These are phyloP conservation scores for Aegilops umbellulata DNA, from an alignment of 176 grass and related monocot species.

Conservation along the genomic window DNA sequence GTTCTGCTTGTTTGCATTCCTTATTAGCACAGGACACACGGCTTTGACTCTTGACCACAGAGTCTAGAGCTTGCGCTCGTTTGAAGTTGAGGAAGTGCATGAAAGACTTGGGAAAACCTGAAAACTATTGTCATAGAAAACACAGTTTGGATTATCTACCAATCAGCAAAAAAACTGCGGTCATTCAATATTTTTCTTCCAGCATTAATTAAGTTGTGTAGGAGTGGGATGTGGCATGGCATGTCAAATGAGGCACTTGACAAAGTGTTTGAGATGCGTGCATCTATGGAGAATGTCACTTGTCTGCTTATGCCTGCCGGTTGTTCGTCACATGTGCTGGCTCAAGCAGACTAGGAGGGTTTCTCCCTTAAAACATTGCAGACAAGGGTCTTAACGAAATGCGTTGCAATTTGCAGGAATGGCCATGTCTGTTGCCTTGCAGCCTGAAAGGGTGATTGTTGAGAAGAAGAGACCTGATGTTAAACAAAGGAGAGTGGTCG, in stretches of 20 bases:
- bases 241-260: slow-evolving; percentile 6
- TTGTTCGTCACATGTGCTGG: slow-evolving; percentile 18
- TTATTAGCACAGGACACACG: not conserved
- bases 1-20: slow-evolving; percentile 3
- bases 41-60: slow-evolving; percentile 35
- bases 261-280: not conserved
- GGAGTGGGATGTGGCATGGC: not conserved
- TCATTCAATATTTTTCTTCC: not conserved
- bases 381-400: slow-evolving; percentile 12
- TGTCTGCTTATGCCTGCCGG: not conserved
- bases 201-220: not conserved
- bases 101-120: slow-evolving; percentile 4
- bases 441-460: slow-evolving; percentile 59
- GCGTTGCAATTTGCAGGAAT: slow-evolving; percentile 53
- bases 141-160: not conserved
- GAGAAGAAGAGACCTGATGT: slow-evolving; percentile 67
- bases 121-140: not conserved
- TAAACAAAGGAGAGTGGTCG: slow-evolving; percentile 86
- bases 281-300: not conserved
- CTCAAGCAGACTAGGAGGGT: not conserved
- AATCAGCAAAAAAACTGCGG: not conserved
- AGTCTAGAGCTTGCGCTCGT: not conserved
- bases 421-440: slow-evolving; percentile 77
- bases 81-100: not conserved
- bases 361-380: not conserved